Evolutionary conservation across 257 asterid species (phyloP).

Genomic region (Lantana camara): DNA sequence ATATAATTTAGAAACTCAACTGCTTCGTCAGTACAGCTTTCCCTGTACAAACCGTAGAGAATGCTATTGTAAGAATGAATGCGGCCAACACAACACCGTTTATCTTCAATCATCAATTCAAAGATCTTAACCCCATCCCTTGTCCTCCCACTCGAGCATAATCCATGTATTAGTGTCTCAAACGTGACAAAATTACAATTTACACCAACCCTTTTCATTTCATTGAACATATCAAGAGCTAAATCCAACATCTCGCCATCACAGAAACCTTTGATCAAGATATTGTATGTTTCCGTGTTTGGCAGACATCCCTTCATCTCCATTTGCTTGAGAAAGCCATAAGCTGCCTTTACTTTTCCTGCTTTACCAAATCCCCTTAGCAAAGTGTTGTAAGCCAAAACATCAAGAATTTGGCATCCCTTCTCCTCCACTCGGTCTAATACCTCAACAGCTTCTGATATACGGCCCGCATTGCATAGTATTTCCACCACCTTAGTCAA

Average conservation of each 20-base stretch:
- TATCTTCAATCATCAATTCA: constrained; percentile 58
- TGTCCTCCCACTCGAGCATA: constrained; percentile 60
- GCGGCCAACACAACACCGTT: constrained; percentile 30
- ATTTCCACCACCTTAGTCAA: constrained; percentile 66
- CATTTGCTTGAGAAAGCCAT: constrained; percentile 70
- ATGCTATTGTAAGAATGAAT: constrained; percentile 77
- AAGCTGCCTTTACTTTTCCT: constrained; percentile 58
- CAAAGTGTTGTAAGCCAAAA: constrained; percentile 75
- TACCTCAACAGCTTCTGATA: constrained; percentile 73
- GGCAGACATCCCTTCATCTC: constrained; percentile 88
- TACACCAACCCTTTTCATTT: constrained; percentile 74
- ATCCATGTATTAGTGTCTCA: constrained; percentile 60
- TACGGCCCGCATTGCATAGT: constrained; percentile 57
- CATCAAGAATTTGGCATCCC: constrained; percentile 61
- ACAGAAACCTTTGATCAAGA: constrained; percentile 71
- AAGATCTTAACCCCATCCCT: constrained; percentile 65
- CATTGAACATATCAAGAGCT: constrained; percentile 77
- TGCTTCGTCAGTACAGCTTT: constrained; percentile 45
- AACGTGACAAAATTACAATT: constrained; percentile 58
- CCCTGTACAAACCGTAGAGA: constrained; percentile 69
- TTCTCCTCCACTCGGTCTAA: constrained; percentile 69
- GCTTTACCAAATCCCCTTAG: constrained; percentile 64
- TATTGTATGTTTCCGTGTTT: constrained; percentile 65
- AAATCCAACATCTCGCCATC: constrained; percentile 56
- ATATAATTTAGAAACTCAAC: constrained; percentile 56